Conservation (phyloP, 257 asterid species). For the Fraxinus americana region DNA sequence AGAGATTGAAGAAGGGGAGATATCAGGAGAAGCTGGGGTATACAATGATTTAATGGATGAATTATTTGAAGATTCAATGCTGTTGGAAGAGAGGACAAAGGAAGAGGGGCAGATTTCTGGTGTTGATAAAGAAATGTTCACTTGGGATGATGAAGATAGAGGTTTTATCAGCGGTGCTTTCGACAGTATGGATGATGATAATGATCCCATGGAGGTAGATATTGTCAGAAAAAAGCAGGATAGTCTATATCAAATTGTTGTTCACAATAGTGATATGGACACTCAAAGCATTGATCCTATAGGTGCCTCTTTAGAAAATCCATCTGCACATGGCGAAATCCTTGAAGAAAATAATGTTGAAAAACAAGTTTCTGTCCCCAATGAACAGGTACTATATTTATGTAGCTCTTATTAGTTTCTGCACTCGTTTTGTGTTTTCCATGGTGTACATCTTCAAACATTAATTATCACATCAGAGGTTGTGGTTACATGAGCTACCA, state of each 20-base stretch:
- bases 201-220: constrained; percentile 35
- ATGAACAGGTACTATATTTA: constrained; percentile 42
- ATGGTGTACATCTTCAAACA: background rate
- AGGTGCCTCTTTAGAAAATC: constrained; percentile 30
- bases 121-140: constrained; percentile 26
- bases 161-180: constrained; percentile 20
- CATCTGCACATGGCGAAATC: constrained; percentile 35
- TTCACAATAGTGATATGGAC: constrained; percentile 30
- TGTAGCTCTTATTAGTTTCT: background rate
- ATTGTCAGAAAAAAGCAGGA: constrained; percentile 31
- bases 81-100: constrained; percentile 36
- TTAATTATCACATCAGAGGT: background rate
- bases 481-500: background rate
- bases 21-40: constrained; percentile 54
- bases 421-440: background rate
- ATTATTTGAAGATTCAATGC: constrained; percentile 39
- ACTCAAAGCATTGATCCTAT: constrained; percentile 26
- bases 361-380: constrained; percentile 31
- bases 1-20: constrained; percentile 82
- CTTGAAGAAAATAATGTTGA: constrained; percentile 42
- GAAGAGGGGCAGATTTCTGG: constrained; percentile 35
- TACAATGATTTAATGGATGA: constrained; percentile 36
- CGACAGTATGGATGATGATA: constrained; percentile 24
- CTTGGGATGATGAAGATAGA: constrained; percentile 32
- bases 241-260: constrained; percentile 27